These are phyloP conservation scores for Elaeis oleifera DNA, from an alignment of 202 grass and related monocot genomes.

Conservation along the genomic window DNA sequence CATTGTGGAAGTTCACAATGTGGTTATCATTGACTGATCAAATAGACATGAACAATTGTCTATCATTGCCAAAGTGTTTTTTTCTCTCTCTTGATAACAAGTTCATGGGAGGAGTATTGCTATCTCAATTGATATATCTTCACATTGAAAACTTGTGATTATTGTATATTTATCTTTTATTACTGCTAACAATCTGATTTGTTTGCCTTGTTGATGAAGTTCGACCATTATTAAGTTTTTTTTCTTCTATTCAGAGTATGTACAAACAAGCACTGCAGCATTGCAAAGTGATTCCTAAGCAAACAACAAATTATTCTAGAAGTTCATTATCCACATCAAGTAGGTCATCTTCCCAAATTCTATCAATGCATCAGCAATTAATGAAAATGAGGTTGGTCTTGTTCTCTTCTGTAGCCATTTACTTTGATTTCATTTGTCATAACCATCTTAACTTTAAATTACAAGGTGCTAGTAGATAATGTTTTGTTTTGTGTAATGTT, in stretches of 20 bases:
- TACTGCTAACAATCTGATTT: too few relatives aligned
- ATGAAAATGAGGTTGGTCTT: constrained; percentile 74
- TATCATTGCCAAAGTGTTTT: too few relatives aligned
- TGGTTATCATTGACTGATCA: too few relatives aligned
- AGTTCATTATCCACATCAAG: constrained; percentile 47
- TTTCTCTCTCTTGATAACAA: too few relatives aligned
- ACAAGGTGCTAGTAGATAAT: background rate
- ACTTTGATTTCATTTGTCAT: background rate
- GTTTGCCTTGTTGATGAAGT: too few relatives aligned
- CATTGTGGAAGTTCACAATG: too few relatives aligned
- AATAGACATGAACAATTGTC: too few relatives aligned
- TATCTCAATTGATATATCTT: too few relatives aligned
- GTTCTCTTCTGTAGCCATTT: background rate
- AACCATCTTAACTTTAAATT: background rate
- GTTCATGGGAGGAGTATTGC: too few relatives aligned
- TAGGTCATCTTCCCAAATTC: constrained; percentile 78
- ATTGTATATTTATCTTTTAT: too few relatives aligned
- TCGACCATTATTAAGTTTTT: background rate
- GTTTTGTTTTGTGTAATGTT: background rate
- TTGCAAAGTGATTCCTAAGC: constrained; percentile 68
- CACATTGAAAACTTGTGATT: too few relatives aligned
- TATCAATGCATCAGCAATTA: constrained; percentile 46
- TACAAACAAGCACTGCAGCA: constrained; percentile 90
- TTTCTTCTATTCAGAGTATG: constrained; percentile 32
- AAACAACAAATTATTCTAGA: constrained; percentile 51